phyloP scores from a whole-genome alignment of 2,329 filamentous ascomycete genomes.

The Neonectria ditissima region DNA sequence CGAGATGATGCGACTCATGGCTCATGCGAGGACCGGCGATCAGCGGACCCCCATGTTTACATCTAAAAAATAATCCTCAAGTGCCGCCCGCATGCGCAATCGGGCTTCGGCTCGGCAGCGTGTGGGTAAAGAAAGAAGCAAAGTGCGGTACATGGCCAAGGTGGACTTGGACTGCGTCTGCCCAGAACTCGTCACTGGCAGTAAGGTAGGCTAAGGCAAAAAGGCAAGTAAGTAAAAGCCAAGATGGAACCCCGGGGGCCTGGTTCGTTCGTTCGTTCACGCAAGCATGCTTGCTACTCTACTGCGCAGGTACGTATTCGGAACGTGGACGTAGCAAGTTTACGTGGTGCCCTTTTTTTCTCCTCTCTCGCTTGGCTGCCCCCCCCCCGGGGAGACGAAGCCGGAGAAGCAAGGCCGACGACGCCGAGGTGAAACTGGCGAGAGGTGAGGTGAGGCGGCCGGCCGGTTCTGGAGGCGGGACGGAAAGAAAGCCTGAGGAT shows the following conservation, averaged over 20 bases:
- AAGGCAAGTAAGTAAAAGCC: not conserved
- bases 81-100: slow-evolving; percentile 21
- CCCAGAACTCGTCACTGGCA: not conserved
- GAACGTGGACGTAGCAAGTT: not conserved
- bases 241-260: not conserved
- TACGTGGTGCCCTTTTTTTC: too few species aligned
- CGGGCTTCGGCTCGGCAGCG: slow-evolving; percentile 22
- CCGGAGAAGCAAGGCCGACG: not conserved
- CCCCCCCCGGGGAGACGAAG: not conserved
- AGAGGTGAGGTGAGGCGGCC: not conserved
- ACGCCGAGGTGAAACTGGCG: not conserved
- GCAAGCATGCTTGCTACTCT: too few species aligned
- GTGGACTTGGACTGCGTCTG: not conserved
- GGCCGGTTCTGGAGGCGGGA: not conserved
- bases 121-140: too few species aligned
- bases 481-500: not conserved
- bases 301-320: not conserved
- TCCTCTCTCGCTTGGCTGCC: slow-evolving; percentile 1
- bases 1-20: not conserved
- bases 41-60: slow-evolving; percentile 7
- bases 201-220: too few species aligned
- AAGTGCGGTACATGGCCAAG: too few species aligned
- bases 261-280: too few species aligned
- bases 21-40: slow-evolving; percentile 18
- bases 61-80: slow-evolving; percentile 8